Conservation (phyloP, 2,329 filamentous ascomycete species). For the Sclerotinia trifoliorum region DNA sequence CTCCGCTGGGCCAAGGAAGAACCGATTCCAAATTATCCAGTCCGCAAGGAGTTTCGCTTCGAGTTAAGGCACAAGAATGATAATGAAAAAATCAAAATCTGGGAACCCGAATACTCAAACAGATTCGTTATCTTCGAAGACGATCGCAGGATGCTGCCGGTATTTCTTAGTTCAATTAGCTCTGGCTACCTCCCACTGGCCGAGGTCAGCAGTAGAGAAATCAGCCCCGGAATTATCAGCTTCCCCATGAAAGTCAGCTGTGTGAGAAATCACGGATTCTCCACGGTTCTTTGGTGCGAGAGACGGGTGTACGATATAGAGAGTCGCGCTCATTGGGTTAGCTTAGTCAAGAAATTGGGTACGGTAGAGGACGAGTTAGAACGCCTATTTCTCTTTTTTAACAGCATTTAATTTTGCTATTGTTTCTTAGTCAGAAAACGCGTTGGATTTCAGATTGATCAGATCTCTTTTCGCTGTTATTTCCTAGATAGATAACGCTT, state of each 20-base stretch:
- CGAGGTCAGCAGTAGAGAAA: neutral
- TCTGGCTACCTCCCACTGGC: too few relatives aligned
- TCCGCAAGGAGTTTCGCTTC: neutral
- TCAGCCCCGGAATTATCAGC: rapidly evolving
- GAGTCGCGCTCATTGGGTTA: neutral
- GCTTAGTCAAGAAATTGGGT: neutral
- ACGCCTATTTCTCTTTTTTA: too few relatives aligned
- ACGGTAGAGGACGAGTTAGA: neutral
- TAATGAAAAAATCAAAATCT: too few relatives aligned
- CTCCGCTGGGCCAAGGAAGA: rapidly evolving
- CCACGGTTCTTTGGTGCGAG: neutral
- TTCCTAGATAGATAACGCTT: too few relatives aligned
- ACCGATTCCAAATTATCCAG: neutral
- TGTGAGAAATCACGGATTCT: neutral
- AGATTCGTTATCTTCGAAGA: neutral
- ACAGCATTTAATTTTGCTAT: too few relatives aligned
- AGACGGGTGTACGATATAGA: neutral
- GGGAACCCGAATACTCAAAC: too few relatives aligned
- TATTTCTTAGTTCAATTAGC: too few relatives aligned
- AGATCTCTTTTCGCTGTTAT: too few relatives aligned
- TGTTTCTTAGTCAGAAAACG: too few relatives aligned
- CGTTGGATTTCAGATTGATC: too few relatives aligned
- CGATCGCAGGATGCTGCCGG: neutral
- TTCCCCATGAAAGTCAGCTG: neutral
- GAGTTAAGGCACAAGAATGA: too few relatives aligned